A percentile compares a stretch with the other conserved stretches of the same genome.
These are phyloP conservation scores for Astathelohania contejeani DNA, from an alignment of 371 early-diverging fungal species.

Conservation along the genomic window DNA sequence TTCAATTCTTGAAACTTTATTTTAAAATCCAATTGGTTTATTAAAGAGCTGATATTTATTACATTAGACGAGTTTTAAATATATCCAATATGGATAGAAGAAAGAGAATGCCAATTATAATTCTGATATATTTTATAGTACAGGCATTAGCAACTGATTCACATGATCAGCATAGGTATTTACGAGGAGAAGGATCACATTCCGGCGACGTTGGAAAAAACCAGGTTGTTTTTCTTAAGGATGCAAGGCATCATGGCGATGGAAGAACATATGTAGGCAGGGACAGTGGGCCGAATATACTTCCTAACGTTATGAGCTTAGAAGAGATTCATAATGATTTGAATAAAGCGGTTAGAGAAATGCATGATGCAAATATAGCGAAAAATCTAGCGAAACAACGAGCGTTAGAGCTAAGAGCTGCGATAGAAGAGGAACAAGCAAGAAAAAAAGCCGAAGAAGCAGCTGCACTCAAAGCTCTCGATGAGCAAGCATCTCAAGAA, in stretches of 20 bases:
- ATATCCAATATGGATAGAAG: no score
- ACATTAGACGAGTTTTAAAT: no score
- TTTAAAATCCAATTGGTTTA: no score
- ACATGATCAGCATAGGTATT: no score
- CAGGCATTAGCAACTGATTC: no score
- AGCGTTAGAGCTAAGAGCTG: neutral
- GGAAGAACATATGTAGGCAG: constrained; percentile 1
- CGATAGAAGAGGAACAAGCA: constrained; percentile 4
- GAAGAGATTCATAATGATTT: constrained; percentile 12
- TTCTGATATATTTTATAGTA: no score
- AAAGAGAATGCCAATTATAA: no score
- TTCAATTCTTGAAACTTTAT: no score
- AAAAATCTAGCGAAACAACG: constrained; percentile 3
- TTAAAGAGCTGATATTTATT: no score
- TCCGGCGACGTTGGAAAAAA: constrained; percentile 9
- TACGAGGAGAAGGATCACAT: no score
- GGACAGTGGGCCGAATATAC: neutral
- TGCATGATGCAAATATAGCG: constrained; percentile 9
- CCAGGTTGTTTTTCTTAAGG: constrained; percentile 7
- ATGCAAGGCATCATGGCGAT: constrained; percentile 18
- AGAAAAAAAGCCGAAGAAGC: constrained; percentile 5
- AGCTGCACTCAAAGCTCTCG: constrained; percentile 1
- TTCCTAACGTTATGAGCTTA: neutral
- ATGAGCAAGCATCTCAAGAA: constrained; percentile 4
- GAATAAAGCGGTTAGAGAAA: neutral